Evolutionary conservation across 441 rosid genomes (phyloP).

Genomic region (Pelargonium citronellum): DNA sequence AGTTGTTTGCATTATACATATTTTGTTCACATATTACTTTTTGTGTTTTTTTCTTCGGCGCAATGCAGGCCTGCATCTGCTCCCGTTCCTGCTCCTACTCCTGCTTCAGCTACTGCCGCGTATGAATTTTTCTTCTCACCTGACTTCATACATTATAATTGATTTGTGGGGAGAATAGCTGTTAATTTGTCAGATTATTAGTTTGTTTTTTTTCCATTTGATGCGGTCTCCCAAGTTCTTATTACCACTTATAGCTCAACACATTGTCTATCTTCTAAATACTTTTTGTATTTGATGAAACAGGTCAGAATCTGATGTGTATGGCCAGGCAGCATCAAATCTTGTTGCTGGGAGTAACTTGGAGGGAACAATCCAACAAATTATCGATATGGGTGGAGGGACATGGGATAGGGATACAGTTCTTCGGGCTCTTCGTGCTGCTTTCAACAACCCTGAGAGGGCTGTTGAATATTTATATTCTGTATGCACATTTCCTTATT

Average conservation of each 20-base stretch:
- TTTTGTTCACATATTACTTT: not conserved
- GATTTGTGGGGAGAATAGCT: not conserved
- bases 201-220: not conserved
- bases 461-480: constrained; percentile 93
- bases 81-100: constrained; percentile 23
- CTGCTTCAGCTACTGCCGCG: constrained; percentile 23
- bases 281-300: constrained; percentile 16
- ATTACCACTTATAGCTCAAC: not conserved
- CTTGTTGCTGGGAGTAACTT: constrained; percentile 76
- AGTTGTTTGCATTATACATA: not conserved
- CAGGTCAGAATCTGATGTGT: constrained; percentile 55
- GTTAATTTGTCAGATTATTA: no score
- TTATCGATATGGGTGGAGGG: constrained; percentile 95
- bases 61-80: constrained; percentile 34
- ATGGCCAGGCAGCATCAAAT: constrained; percentile 83
- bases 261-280: not conserved
- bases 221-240: constrained; percentile 3
- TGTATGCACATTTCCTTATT: constrained; percentile 32
- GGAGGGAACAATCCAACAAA: constrained; percentile 76
- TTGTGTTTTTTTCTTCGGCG: not conserved
- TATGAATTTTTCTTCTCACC: constrained; percentile 15
- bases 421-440: constrained; percentile 85
- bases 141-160: not conserved
- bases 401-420: constrained; percentile 83
- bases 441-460: constrained; percentile 87